Conservation (phyloP, 331 rosid genomes). For the Arachis monticola region DNA sequence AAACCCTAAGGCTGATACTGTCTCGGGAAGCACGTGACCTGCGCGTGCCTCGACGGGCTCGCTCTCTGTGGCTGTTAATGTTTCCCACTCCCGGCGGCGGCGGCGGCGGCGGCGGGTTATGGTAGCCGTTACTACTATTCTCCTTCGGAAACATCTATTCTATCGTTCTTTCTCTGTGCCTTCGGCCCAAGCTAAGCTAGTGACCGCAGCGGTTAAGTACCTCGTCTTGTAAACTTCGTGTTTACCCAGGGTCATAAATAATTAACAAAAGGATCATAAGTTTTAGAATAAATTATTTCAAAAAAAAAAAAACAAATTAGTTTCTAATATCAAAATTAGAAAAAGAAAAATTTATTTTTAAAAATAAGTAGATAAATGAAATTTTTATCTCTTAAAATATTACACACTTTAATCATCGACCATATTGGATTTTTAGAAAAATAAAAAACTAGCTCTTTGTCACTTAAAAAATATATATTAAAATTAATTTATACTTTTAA, state of each 20-base stretch:
- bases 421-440: no score
- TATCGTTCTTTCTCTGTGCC: not conserved
- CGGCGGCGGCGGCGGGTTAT: slow-evolving; percentile 25
- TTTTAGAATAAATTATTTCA: no score
- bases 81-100: slow-evolving; percentile 40
- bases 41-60: slow-evolving; percentile 72
- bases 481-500: no score
- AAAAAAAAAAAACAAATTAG: no score
- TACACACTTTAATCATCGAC: no score
- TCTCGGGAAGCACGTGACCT: slow-evolving; percentile 61
- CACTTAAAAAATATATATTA: no score
- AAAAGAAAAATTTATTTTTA: no score
- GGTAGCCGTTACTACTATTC: slow-evolving; percentile 49
- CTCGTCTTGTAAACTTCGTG: not conserved
- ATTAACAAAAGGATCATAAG: no score
- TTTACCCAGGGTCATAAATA: not conserved
- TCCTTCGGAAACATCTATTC: slow-evolving; percentile 35
- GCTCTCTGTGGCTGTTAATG: slow-evolving; percentile 51
- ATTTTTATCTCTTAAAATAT: no score
- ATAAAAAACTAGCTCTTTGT: no score
- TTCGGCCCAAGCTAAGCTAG: not conserved
- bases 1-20: slow-evolving; percentile 67
- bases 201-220: not conserved
- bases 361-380: no score
- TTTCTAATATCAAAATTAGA: no score